Percentiles rank a stretch among this genome's conserved stretches.
Evolutionary conservation across 1,284 basidiomycete species (phyloP).

Genomic region (Kalmanozyma brasiliensis): DNA sequence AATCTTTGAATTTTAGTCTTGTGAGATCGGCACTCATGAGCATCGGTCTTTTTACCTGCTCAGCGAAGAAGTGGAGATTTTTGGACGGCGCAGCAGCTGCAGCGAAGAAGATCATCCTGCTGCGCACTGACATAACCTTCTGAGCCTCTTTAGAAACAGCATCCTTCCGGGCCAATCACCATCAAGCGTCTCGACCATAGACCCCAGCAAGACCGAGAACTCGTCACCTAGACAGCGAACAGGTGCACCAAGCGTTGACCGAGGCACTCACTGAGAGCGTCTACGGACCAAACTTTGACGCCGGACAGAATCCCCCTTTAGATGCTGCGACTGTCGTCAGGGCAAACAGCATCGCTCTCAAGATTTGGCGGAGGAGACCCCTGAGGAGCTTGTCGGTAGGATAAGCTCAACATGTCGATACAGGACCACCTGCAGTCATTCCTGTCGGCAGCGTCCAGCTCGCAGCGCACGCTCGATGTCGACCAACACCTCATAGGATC

Average conservation of each 20-base stretch:
- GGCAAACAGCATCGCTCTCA: no score
- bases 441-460: constrained; percentile 35
- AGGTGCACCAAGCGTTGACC: background rate
- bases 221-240: background rate
- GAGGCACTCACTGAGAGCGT: no score
- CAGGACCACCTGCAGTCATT: constrained; percentile 30
- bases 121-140: constrained; percentile 6
- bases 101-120: constrained; percentile 4
- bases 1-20: no score
- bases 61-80: constrained; percentile 10
- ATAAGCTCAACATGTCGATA: constrained; percentile 32
- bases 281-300: no score
- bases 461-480: constrained; percentile 38
- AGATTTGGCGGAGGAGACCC: no score
- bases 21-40: background rate
- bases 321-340: no score
- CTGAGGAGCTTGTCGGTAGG: no score
- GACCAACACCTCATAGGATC: constrained; percentile 40
- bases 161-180: no score
- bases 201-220: background rate
- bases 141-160: no score
- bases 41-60: background rate
- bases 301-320: no score
- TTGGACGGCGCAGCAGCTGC: background rate
- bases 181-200: no score